phyloP scores from a whole-genome alignment of 768 basidiomycete species.

The Suillus plorans region DNA sequence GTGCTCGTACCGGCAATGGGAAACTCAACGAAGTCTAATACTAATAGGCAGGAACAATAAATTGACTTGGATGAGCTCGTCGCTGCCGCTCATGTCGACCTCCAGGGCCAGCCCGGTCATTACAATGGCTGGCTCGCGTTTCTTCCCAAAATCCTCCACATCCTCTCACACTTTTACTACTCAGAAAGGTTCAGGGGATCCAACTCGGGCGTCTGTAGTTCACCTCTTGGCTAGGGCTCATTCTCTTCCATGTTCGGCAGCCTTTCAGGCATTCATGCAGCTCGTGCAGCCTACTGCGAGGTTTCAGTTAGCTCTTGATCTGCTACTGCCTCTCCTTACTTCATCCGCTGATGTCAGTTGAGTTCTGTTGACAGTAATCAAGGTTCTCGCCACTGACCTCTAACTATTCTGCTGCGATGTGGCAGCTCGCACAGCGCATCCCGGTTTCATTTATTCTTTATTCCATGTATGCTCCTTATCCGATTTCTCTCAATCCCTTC shows the following conservation, averaged over 20 bases:
- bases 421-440: slow-evolving; percentile 69
- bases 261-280: slow-evolving; percentile 71
- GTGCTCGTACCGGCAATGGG: neutral
- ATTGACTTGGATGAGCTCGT: slow-evolving; percentile 28
- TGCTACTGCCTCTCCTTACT: slow-evolving; percentile 71
- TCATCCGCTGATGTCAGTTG: slow-evolving; percentile 53
- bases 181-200: slow-evolving; percentile 36
- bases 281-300: slow-evolving; percentile 74
- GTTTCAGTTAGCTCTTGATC: slow-evolving; percentile 84
- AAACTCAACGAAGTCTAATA: slow-evolving; percentile 10
- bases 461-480: slow-evolving; percentile 77
- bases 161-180: slow-evolving; percentile 31
- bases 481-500: slow-evolving; percentile 80
- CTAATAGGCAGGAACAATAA: slow-evolving; percentile 30
- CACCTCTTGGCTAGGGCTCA: slow-evolving; percentile 68
- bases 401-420: slow-evolving; percentile 14
- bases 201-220: slow-evolving; percentile 60
- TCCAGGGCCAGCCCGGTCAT: slow-evolving; percentile 29
- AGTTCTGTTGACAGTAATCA: slow-evolving; percentile 8
- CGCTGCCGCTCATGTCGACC: slow-evolving; percentile 30
- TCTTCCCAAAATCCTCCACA: slow-evolving; percentile 31
- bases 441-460: slow-evolving; percentile 79
- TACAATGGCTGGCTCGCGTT: slow-evolving; percentile 30
- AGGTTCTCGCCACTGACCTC: slow-evolving; percentile 13
- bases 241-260: slow-evolving; percentile 73